Evolutionary conservation across 2,329 filamentous ascomycete species (phyloP), one percentile per base, ranked within the genome.

Genomic region (Torrubiellomyces zombiae): DNA sequence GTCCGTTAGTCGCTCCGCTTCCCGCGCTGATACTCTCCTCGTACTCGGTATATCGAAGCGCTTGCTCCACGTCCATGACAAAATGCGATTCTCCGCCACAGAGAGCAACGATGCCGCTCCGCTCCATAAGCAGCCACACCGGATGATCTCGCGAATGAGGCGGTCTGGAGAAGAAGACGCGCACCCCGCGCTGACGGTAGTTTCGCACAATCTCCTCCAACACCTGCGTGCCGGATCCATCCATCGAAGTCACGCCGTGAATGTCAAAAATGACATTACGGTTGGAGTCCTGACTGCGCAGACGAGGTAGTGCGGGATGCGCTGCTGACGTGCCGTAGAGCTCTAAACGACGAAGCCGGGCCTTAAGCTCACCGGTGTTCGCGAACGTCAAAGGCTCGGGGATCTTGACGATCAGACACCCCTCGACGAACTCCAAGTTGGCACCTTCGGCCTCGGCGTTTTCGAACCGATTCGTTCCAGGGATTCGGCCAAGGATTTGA

Each of bases 331-430:
- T 86, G n/a, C 89, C 89, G 42, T 95, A 93, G 13, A 83, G 65
- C 50, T 95, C 89, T 2, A 98, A 61, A 6, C 89, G 62, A 5
- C 78, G 65, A 8, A 98, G 61, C 4, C 89, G 67, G 26, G 75
- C 76, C 50, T 91, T 92, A 21, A 98, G 58, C 38, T 89, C 80
- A 23, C 85, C 89, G 0, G 89, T 95, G 47, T 98, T 98, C 43
- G 86, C 86, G 47, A 98, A 98, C 0, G 86, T 95, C 25, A 98
- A 58, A 0, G 89, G 89, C 45, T 98, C 89, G 0, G 89, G 86
- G 28, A 98, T 95, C 58, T 95, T 95, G 40, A 95, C 82, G 31
- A 98, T 93, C 7, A 98, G 58, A 32, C 80, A 91, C 10, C 86
- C 81, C 35, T 94, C 85, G 26, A 94, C 67, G 40, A 92, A 85